phyloP scores from a whole-genome alignment of 805 yeast species.

The Alloascoidea africana region DNA sequence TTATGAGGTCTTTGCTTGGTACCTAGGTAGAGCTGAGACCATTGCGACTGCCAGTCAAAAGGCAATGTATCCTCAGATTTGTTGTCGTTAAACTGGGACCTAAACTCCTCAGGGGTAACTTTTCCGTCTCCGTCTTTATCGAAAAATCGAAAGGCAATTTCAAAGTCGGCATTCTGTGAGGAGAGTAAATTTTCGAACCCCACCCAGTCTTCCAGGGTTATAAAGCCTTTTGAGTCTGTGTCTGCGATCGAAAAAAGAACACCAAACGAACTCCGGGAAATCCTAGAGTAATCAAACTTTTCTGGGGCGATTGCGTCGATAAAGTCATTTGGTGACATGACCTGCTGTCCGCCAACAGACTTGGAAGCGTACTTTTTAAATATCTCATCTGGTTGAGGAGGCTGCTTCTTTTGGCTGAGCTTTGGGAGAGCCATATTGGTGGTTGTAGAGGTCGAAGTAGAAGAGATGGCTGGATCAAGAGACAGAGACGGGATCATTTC shows the following conservation, averaged over 20 bases:
- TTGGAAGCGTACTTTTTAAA: background rate
- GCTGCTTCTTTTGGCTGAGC: background rate
- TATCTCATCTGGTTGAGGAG: background rate
- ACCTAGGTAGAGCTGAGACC: slow-evolving; percentile 26
- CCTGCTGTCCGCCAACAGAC: slow-evolving; percentile 14
- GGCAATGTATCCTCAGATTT: slow-evolving; percentile 20
- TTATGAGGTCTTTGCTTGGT: slow-evolving; percentile 19
- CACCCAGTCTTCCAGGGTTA: slow-evolving; percentile 58
- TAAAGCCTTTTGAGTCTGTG: slow-evolving; percentile 48
- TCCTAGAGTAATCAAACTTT: slow-evolving; percentile 31
- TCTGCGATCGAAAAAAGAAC: slow-evolving; percentile 76
- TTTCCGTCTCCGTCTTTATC: slow-evolving; percentile 21
- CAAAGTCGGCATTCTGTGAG: slow-evolving; percentile 39
- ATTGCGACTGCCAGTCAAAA: slow-evolving; percentile 25
- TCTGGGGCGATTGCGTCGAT: slow-evolving; percentile 27
- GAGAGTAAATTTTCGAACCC: slow-evolving; percentile 44
- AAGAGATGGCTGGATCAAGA: too few species aligned
- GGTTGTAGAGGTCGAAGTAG: background rate
- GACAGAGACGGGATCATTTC: too few species aligned
- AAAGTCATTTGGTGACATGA: slow-evolving; percentile 25
- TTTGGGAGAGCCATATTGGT: background rate
- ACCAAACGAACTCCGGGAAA: slow-evolving; percentile 45
- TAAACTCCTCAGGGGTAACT: slow-evolving; percentile 24
- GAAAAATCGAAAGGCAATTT: slow-evolving; percentile 29
- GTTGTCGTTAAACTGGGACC: slow-evolving; percentile 19